phyloP scores from a whole-genome alignment of 148 eudicot genomes.

The Diospyros lotus region DNA sequence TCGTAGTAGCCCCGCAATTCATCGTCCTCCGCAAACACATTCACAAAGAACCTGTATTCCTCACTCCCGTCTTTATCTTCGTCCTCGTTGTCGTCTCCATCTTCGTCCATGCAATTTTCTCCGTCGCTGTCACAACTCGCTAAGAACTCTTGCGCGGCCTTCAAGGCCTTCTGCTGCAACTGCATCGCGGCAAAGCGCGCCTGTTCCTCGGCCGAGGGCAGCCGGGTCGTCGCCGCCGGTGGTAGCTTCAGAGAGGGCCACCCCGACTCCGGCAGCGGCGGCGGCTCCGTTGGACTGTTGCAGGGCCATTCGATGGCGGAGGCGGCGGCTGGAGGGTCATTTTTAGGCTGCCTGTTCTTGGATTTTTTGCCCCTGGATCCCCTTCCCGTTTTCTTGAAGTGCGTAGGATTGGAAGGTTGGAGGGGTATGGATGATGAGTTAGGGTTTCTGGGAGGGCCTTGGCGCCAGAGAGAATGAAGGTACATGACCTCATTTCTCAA shows the following conservation, averaged over 20 bases:
- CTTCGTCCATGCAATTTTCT: slow-evolving; percentile 13
- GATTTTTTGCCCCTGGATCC: background rate
- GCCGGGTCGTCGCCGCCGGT: slow-evolving; percentile 12
- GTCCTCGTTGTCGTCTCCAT: slow-evolving; percentile 32
- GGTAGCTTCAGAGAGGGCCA: slow-evolving; percentile 38
- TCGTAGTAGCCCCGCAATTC: slow-evolving; percentile 56
- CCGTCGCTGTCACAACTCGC: slow-evolving; percentile 13
- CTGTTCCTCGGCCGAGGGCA: slow-evolving; percentile 40
- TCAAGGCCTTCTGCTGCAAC: slow-evolving; percentile 42
- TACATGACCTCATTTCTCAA: slow-evolving; percentile 64
- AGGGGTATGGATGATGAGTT: slow-evolving; percentile 12
- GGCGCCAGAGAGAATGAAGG: slow-evolving; percentile 77
- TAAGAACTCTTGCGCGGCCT: slow-evolving; percentile 32
- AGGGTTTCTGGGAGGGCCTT: slow-evolving; percentile 47
- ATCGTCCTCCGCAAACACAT: slow-evolving; percentile 48
- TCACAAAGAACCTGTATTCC: slow-evolving; percentile 37
- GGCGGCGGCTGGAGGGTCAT: slow-evolving; percentile 6
- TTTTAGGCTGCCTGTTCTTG: background rate
- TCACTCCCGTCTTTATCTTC: slow-evolving; percentile 26
- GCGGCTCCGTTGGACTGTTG: slow-evolving; percentile 2
- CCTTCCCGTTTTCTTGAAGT: slow-evolving; percentile 22
- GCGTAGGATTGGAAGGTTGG: slow-evolving; percentile 19
- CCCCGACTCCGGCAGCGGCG: slow-evolving; percentile 29
- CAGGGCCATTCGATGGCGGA: slow-evolving; percentile 65
- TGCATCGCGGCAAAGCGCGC: slow-evolving; percentile 21